These are phyloP conservation scores for Termitomyces sp. DNA, from an alignment of 768 basidiomycete genomes.

Conservation along the genomic window DNA sequence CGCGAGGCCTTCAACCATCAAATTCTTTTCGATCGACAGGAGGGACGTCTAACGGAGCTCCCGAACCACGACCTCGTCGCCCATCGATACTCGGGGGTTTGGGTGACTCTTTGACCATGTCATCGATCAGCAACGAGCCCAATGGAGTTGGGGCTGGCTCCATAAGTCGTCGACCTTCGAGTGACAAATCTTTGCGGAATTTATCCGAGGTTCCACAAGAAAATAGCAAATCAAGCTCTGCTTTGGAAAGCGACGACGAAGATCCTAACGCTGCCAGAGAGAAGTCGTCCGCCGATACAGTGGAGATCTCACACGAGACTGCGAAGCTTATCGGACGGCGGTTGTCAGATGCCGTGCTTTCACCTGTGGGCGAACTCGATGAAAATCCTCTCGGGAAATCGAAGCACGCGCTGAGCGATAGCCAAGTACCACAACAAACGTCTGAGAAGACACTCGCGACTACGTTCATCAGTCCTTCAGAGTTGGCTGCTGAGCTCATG, in stretches of 20 bases:
- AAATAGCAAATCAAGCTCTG: conserved; percentile 41
- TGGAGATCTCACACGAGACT: conserved; percentile 11
- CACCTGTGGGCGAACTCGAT: conserved; percentile 15
- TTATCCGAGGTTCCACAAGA: conserved; percentile 14
- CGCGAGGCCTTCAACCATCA: conserved; percentile 17
- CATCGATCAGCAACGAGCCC: conserved; percentile 23
- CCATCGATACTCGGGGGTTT: conserved; percentile 23
- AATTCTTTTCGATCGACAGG: conserved; percentile 17
- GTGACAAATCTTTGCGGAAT: conserved; percentile 11
- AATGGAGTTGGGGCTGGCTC: conserved; percentile 3
- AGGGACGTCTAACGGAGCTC: conserved; percentile 11
- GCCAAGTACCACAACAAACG: neutral
- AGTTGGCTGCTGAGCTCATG: conserved; percentile 35
- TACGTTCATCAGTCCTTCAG: conserved; percentile 29
- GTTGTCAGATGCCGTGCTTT: conserved; percentile 36
- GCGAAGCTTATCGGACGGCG: conserved; percentile 33
- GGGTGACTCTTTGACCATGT: conserved; percentile 33
- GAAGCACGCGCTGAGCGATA: conserved; percentile 4
- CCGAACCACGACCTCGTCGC: conserved; percentile 22
- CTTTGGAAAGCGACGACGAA: conserved; percentile 38
- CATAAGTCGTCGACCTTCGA: conserved; percentile 10
- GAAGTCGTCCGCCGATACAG: neutral
- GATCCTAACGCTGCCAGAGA: conserved; percentile 5
- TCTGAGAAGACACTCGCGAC: conserved; percentile 17
- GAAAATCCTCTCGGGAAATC: conserved; percentile 9